Evolutionary conservation across 2,329 filamentous ascomycete genomes (phyloP).

Genomic region (Trichoderma koningiopsis): DNA sequence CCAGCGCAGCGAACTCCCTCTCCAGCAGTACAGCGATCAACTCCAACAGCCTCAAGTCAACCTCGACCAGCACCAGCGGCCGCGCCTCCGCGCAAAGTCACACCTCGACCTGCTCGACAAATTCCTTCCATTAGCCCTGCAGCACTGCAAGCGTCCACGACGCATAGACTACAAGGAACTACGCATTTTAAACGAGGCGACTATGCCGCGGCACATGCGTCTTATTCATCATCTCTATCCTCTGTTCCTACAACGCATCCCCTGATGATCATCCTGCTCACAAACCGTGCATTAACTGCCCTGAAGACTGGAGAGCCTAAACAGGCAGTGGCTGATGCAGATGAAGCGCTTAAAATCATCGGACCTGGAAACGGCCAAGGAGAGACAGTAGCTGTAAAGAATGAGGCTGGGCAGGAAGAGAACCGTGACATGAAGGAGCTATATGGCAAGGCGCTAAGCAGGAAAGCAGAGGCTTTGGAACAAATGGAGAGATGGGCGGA

Average conservation of each 20-base stretch:
- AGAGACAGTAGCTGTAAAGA: conserved; percentile 73
- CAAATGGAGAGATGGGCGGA: conserved; percentile 94
- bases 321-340: conserved; percentile 80
- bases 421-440: conserved; percentile 88
- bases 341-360: conserved; percentile 77
- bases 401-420: conserved; percentile 58
- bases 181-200: conserved; percentile 94
- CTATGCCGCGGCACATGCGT: conserved; percentile 80
- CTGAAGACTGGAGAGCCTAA: conserved; percentile 93
- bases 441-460: conserved; percentile 88
- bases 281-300: conserved; percentile 86
- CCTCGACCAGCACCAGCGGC: conserved; percentile 34
- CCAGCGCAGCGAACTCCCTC: conserved; percentile 42
- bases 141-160: conserved; percentile 73
- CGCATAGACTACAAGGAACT: conserved; percentile 76
- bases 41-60: conserved; percentile 44
- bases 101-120: conserved; percentile 55
- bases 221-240: conserved; percentile 76
- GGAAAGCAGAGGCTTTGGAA: conserved; percentile 94
- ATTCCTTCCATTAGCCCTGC: conserved; percentile 69
- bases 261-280: conserved; percentile 82
- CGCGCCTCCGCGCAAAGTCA: conserved; percentile 42
- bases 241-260: conserved; percentile 79
- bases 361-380: conserved; percentile 76
- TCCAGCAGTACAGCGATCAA: conserved; percentile 38